Percentiles rank a stretch among this genome's conserved stretches.
Conservation (phyloP, 2,329 filamentous ascomycete species). For the Botrytis fabae region DNA sequence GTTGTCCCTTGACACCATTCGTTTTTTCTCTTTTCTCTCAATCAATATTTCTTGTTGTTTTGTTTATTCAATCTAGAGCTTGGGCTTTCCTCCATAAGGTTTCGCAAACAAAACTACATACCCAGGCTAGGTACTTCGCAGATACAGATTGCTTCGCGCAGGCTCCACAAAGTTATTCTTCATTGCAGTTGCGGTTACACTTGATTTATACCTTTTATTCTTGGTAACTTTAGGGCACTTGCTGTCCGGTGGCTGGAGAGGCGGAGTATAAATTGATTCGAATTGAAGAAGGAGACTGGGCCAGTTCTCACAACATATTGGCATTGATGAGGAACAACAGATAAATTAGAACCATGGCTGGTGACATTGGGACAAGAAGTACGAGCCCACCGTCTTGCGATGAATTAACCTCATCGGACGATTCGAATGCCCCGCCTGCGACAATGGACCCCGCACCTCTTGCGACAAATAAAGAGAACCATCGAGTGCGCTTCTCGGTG, state of each 20-base stretch:
- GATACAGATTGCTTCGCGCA: not conserved
- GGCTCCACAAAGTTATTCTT: not conserved
- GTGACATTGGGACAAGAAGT: conserved; percentile 24
- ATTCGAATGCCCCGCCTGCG: conserved; percentile 27
- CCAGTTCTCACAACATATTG: not conserved
- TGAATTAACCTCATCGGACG: conserved; percentile 2
- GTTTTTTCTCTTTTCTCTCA: not conserved
- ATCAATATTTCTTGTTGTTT: not conserved
- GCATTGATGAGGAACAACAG: not conserved
- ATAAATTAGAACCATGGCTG: conserved; percentile 14
- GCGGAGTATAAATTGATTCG: not conserved
- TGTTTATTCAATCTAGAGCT: not conserved
- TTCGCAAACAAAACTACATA: not conserved
- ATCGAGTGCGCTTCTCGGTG: conserved; percentile 37
- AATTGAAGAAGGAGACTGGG: not conserved
- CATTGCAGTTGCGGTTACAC: not conserved
- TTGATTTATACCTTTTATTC: not conserved
- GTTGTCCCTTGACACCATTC: not conserved
- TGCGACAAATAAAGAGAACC: conserved; percentile 27
- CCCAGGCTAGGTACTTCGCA: not conserved
- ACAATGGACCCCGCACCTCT: conserved; percentile 22
- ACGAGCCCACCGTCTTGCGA: conserved; percentile 21
- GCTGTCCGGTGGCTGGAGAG: not conserved
- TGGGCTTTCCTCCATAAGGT: not conserved
- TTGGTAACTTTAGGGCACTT: not conserved